These are phyloP conservation scores for Hortaea sp. DNA, from an alignment of 2,329 filamentous ascomycete genomes.

Conservation along the genomic window DNA sequence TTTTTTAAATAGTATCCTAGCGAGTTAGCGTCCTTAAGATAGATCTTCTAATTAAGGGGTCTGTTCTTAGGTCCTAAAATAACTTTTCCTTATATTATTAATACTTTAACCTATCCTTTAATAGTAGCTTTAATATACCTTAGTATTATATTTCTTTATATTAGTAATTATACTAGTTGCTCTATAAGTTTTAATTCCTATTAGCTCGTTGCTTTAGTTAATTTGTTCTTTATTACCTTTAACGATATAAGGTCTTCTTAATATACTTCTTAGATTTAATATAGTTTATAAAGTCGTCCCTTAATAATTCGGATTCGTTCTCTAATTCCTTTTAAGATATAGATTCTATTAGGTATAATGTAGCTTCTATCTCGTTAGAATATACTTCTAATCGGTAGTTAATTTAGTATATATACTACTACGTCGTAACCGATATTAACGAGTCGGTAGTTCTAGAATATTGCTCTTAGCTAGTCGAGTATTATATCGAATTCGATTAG, in stretches of 20 bases:
- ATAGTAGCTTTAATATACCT: too few relatives aligned
- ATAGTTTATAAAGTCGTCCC: not conserved
- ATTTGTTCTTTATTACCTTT: not conserved
- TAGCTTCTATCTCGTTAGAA: slow-evolving; percentile 4
- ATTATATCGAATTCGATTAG: slow-evolving; percentile 3
- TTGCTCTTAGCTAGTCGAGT: slow-evolving; percentile 1
- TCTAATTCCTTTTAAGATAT: slow-evolving; percentile 2
- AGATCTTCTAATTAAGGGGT: too few relatives aligned
- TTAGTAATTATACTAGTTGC: not conserved
- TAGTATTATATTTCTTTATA: slow-evolving; percentile 1
- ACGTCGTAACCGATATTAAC: not conserved
- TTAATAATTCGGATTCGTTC: not conserved
- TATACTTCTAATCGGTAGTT: slow-evolving; percentile 4
- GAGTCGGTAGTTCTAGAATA: slow-evolving; percentile 7
- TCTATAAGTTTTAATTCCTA: not conserved
- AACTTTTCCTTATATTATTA: too few relatives aligned
- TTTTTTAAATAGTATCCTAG: not conserved
- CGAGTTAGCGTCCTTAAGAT: too few relatives aligned
- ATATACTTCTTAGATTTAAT: not conserved
- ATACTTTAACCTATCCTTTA: too few relatives aligned
- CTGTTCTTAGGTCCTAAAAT: too few relatives aligned
- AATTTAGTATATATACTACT: slow-evolving; percentile 2
- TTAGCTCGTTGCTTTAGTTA: not conserved
- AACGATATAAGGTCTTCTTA: not conserved
- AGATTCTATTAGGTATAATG: slow-evolving; percentile 2